Evolutionary conservation across 169 alveolate genomes (phyloP), one percentile per base, ranked within the genome.

Genomic region (Eimeria falciformis): DNA sequence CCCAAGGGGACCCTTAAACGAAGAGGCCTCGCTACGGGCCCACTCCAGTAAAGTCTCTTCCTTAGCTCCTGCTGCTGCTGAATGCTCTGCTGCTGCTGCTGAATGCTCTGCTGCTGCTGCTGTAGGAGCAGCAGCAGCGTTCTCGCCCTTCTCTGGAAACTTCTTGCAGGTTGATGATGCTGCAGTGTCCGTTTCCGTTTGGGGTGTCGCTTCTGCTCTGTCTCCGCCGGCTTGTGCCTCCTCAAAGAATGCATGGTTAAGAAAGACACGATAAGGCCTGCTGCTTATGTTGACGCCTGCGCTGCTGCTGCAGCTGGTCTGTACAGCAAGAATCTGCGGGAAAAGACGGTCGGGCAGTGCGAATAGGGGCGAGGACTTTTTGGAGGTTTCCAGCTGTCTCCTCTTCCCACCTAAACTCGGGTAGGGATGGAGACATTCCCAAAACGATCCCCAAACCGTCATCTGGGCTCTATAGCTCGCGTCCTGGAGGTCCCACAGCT

Each of bases 361-460:
- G 33, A 68, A 68, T 33, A 68, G 82, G 55, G 55, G 82, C 2
- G 82, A 29, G 21, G 50, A 23, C 14, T 37, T 71, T 18, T n/a
- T 23, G 77, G 77, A 29, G 77, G 9, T 23, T 66, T 66, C 21
- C 21, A 45, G 9, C 27, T 29, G 77, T 66, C 40, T 66, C 77
- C 40, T 71, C 55, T 40, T 5, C 5, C 18, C 40, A 33, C 79
- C 45, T 68, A 43, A 43, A 68, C 46, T 2, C 46, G 79, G 79
- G 45, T 62, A 84, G 11, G 81, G 91, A 3, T 66, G 91, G 56
- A 84, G 66, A n/a, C 55, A 69, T 7, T 56, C 62, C 91, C 91
- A 84, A 29, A 50, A 85, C 4, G 84, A 65, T 5, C 71, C 92
- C 37, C 46, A 66, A 5, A 45, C 62, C 1, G 29, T 27, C 75